Base-by-base conservation (phyloP, 164 flowering plant species). In the Annona squamosa region DNA sequence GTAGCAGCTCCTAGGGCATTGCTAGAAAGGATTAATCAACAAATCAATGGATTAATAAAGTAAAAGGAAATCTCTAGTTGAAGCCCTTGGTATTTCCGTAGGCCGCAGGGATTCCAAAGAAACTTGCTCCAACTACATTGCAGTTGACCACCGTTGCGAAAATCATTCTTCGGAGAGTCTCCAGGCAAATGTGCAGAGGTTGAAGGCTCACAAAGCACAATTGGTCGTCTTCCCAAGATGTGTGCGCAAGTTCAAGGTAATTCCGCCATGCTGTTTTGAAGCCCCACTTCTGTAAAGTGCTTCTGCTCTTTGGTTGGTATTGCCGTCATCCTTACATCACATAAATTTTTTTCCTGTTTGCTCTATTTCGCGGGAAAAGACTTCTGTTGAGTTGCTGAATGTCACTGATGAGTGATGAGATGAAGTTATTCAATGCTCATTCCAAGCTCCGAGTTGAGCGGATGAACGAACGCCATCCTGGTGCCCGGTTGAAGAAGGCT, bases 171-270 rank as follows among this genome's bases (percentile, higher is more conserved):
- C 88, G 71, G 97, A 91, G 75, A 82, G 90, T 57, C 87, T 90
- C 17, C 94, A 90, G 73, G 74, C 87, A 1, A 90, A 90, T 83
- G 87, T 87, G 16, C 91, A 89, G 78, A 82, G 97, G 86, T 79
- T 92, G 79, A 90, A 90, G 79, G 87, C 91, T 2, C 90, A 87
- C 89, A 91, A 91, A 82, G 93, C 97, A 62, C 89, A 90, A 77
- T 70, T 92, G 64, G 95, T 90, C 70, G 80, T 92, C 82, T 92
- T 92, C 90, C 97, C 97, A 77, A 84, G 94, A 63, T 88, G 84
- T 41, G 78, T 88, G 2, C 80, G 87, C 69, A 89, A 89, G 57
- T 69, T 80, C 79, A 92, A 92, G 97, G 97, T 92, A 74, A 70
- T 70, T 2, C 17, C 9, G 3, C 10, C 59, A 52, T 52, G 9